Percentiles rank a stretch among this genome's conserved stretches.
Conservation (phyloP, 140 eudicot genomes). For the Senecio squalidus region DNA sequence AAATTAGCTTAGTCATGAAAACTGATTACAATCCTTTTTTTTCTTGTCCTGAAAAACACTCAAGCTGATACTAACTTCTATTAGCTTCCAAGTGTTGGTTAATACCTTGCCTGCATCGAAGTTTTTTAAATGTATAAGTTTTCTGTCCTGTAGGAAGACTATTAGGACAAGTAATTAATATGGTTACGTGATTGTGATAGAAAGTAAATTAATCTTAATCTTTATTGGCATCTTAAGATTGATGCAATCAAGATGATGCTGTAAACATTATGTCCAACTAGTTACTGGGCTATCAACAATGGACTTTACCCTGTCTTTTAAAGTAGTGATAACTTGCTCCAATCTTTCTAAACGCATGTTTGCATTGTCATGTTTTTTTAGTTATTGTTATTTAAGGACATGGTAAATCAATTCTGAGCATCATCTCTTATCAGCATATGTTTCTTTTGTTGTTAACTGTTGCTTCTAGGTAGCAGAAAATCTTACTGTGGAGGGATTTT, state of each 20-base stretch:
- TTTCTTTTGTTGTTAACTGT: slow-evolving; percentile 10
- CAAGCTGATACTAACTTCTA: neutral
- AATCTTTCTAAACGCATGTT: neutral
- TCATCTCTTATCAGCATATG: neutral
- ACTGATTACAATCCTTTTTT: neutral
- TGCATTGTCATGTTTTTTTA: neutral
- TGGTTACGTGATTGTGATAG: neutral
- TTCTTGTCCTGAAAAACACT: neutral
- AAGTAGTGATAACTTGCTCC: neutral
- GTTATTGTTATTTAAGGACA: neutral
- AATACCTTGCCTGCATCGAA: neutral
- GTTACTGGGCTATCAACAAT: neutral
- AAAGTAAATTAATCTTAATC: neutral
- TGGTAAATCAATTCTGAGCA: slow-evolving; percentile 1
- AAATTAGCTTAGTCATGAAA: slow-evolving; percentile 8
- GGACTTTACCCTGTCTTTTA: neutral
- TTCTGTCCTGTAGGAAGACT: neutral
- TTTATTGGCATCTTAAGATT: neutral
- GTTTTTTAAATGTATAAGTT: neutral
- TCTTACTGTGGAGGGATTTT: slow-evolving; percentile 59
- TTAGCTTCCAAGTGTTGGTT: neutral
- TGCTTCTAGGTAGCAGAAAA: slow-evolving; percentile 55
- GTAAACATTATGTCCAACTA: neutral
- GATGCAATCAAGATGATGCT: neutral
- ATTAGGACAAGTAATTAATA: neutral